These are phyloP conservation scores for Hypoxylon sp. DNA, from an alignment of 2,329 filamentous ascomycete genomes.

Conservation along the genomic window DNA sequence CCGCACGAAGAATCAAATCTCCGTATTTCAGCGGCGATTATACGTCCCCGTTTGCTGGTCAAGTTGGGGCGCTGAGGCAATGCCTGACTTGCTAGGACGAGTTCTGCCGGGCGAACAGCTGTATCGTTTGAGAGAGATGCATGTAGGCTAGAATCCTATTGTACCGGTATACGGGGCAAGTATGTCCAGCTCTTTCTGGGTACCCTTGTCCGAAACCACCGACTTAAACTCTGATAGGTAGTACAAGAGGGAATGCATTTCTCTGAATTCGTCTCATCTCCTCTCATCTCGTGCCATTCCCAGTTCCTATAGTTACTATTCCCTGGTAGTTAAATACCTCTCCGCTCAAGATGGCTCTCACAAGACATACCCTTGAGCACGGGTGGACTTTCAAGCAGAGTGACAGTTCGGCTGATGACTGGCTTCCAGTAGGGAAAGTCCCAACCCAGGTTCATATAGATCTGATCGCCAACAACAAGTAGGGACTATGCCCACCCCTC, in stretches of 20 bases:
- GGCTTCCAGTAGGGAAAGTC: conserved; percentile 54
- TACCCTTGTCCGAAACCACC: neutral
- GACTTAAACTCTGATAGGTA: neutral
- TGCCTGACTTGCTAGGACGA: no score
- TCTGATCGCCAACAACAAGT: conserved; percentile 55
- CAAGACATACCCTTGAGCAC: conserved; percentile 34
- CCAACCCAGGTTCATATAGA: conserved; percentile 58
- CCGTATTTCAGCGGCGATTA: conserved; percentile 22
- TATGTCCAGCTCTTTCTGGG: neutral
- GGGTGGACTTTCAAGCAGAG: conserved; percentile 46
- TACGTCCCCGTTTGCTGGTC: neutral
- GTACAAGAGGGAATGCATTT: neutral
- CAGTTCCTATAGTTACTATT: neutral
- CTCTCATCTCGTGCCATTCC: neutral
- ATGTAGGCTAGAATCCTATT: conserved; percentile 3
- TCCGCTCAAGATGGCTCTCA: conserved; percentile 40
- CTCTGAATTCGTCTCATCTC: neutral
- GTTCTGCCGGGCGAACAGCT: neutral
- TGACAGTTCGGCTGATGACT: conserved; percentile 41
- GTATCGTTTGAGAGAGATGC: conserved; percentile 1
- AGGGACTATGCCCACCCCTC: conserved; percentile 1
- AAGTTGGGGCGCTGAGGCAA: neutral
- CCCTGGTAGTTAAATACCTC: neutral
- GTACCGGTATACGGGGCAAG: conserved; percentile 13
- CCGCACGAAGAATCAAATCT: conserved; percentile 40